phyloP scores from a whole-genome alignment of 768 basidiomycete genomes.

The Pisolithus orientalis region DNA sequence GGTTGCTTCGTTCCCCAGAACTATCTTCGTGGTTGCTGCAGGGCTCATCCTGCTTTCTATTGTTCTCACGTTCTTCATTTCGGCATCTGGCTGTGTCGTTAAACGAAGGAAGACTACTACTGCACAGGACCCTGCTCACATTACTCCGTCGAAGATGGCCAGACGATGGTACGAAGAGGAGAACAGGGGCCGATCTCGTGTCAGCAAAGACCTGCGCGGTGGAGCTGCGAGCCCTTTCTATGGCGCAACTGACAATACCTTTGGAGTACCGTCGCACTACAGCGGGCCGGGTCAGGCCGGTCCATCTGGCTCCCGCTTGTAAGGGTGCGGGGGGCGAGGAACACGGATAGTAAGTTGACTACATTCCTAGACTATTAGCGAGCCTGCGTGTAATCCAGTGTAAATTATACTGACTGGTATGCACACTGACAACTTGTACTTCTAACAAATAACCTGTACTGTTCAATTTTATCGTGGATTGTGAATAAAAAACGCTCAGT shows the following conservation, averaged over 20 bases:
- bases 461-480: too few relatives aligned
- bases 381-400: not conserved
- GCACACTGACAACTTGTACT: not conserved
- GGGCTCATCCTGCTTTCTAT: slow-evolving; percentile 48
- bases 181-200: slow-evolving; percentile 22
- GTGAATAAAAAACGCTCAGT: too few relatives aligned
- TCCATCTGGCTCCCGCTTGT: not conserved
- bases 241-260: slow-evolving; percentile 9
- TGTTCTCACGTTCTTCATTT: slow-evolving; percentile 37
- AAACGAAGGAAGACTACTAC: slow-evolving; percentile 8
- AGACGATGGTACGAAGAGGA: slow-evolving; percentile 13
- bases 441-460: not conserved
- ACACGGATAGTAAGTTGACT: too few relatives aligned
- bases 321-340: not conserved
- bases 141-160: not conserved
- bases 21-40: slow-evolving; percentile 59
- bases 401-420: not conserved
- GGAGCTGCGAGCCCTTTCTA: slow-evolving; percentile 21
- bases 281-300: slow-evolving; percentile 3
- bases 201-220: slow-evolving; percentile 36
- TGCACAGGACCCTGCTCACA: slow-evolving; percentile 2
- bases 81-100: slow-evolving; percentile 25
- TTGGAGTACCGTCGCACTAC: slow-evolving; percentile 4
- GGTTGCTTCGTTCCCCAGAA: slow-evolving; percentile 58
- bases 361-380: not conserved